Percentiles rank a stretch among this genome's conserved stretches.
Conservation (phyloP, 257 asterid species). For the Forsythia suspensa region DNA sequence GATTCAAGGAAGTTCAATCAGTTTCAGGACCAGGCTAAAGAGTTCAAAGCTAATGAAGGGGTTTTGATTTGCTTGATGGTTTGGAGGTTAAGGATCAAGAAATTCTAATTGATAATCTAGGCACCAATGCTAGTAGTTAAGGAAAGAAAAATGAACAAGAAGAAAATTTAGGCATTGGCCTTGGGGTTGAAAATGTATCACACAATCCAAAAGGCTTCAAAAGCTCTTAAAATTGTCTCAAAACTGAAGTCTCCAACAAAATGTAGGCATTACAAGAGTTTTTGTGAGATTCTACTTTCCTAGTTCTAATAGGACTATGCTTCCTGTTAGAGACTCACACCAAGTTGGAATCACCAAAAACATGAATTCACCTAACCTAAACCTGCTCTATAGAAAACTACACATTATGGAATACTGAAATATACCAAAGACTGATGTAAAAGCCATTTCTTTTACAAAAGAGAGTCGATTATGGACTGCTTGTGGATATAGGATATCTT, state of each 20-base stretch:
- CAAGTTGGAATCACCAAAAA: not conserved
- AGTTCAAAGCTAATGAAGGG: not conserved
- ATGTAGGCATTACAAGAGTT: not conserved
- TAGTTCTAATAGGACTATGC: not conserved
- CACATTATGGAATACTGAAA: not conserved
- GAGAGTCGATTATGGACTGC: not conserved
- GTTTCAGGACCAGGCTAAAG: not conserved
- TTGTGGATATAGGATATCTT: not conserved
- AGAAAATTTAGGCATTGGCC: not conserved
- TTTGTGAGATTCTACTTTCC: not conserved
- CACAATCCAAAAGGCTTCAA: not conserved
- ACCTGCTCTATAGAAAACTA: not conserved
- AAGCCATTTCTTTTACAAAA: not conserved
- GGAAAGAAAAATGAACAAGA: not conserved
- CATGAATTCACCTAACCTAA: not conserved
- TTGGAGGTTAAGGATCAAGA: not conserved
- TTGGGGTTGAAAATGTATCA: not conserved
- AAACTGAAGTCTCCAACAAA: not conserved
- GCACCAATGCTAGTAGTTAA: not conserved
- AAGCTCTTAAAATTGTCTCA: not conserved
- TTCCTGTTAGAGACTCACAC: not conserved
- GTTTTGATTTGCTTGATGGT: not conserved
- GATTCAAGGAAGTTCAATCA: not conserved
- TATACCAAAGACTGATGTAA: not conserved
- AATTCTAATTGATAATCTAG: not conserved